phyloP scores from a whole-genome alignment of 2,329 filamentous ascomycete genomes.

The Fusarium oligoseptatum region DNA sequence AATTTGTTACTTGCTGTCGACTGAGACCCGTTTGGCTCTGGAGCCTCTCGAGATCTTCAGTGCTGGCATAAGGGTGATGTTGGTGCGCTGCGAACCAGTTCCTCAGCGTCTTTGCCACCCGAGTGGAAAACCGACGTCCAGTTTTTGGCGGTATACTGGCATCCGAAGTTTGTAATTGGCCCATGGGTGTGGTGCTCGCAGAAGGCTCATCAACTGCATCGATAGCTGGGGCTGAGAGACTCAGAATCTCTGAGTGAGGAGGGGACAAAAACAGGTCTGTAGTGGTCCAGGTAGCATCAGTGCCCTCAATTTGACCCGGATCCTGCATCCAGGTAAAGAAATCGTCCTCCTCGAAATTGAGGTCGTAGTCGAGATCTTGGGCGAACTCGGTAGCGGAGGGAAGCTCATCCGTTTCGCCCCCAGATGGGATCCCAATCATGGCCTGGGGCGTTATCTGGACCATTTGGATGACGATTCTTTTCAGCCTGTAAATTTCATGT shows the following conservation, averaged over 20 bases:
- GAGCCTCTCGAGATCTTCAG: neutral
- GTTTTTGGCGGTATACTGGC: neutral
- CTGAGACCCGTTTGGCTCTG: neutral
- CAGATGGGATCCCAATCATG: neutral
- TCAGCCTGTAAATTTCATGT: neutral
- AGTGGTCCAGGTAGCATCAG: neutral
- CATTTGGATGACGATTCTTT: neutral
- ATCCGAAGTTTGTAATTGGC: neutral
- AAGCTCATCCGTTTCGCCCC: neutral
- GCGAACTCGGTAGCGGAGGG: neutral
- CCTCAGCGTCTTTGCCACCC: neutral
- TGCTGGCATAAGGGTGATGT: neutral
- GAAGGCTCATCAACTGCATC: neutral
- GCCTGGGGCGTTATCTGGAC: neutral
- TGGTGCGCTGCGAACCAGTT: neutral
- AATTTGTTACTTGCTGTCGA: neutral
- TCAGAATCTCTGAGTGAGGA: neutral
- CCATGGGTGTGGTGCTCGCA: neutral
- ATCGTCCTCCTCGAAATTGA: neutral
- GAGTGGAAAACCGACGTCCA: neutral
- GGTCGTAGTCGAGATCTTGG: neutral
- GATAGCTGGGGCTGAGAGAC: neutral
- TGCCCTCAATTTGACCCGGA: neutral
- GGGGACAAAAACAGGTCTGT: neutral
- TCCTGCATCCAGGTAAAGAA: neutral